A percentile compares a stretch with the other conserved stretches of the same genome.
phyloP scores from a whole-genome alignment of 164 flowering plant genomes.

The Dillenia turbinata region DNA sequence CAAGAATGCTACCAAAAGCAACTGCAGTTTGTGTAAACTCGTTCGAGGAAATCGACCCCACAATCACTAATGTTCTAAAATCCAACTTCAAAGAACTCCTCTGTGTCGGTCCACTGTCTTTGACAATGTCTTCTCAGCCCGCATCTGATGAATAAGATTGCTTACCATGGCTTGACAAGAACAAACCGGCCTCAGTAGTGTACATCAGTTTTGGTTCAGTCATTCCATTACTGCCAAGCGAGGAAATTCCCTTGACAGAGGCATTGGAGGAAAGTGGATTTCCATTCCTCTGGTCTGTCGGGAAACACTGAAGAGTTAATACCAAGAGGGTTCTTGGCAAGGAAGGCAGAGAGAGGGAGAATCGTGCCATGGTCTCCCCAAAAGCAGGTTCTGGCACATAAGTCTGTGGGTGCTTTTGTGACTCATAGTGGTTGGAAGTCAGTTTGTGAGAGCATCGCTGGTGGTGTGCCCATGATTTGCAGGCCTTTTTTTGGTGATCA shows the following conservation, averaged over 20 bases:
- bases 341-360: slow-evolving; percentile 13
- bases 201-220: slow-evolving; percentile 34
- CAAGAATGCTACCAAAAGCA: slow-evolving; percentile 3
- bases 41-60: slow-evolving; percentile 8
- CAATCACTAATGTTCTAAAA: slow-evolving; percentile 7
- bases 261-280: slow-evolving; percentile 19
- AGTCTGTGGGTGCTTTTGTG: slow-evolving; percentile 28
- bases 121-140: neutral
- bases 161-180: slow-evolving; percentile 19
- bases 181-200: slow-evolving; percentile 7
- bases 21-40: slow-evolving; percentile 10
- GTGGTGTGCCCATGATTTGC: slow-evolving; percentile 17
- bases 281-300: slow-evolving; percentile 39
- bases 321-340: slow-evolving; percentile 23
- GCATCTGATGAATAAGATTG: slow-evolving; percentile 2
- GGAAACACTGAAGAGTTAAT: slow-evolving; percentile 11
- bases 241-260: slow-evolving; percentile 29
- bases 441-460: slow-evolving; percentile 10
- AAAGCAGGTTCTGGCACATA: slow-evolving; percentile 22
- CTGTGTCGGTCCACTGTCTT: slow-evolving; percentile 14
- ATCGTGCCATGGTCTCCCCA: slow-evolving; percentile 51
- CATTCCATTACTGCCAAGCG: slow-evolving; percentile 24
- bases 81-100: slow-evolving; percentile 15
- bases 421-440: slow-evolving; percentile 56
- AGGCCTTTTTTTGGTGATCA: slow-evolving; percentile 15